Conservation (phyloP, 371 early-diverging fungal species). For the Vairimorpha necatrix region DNA sequence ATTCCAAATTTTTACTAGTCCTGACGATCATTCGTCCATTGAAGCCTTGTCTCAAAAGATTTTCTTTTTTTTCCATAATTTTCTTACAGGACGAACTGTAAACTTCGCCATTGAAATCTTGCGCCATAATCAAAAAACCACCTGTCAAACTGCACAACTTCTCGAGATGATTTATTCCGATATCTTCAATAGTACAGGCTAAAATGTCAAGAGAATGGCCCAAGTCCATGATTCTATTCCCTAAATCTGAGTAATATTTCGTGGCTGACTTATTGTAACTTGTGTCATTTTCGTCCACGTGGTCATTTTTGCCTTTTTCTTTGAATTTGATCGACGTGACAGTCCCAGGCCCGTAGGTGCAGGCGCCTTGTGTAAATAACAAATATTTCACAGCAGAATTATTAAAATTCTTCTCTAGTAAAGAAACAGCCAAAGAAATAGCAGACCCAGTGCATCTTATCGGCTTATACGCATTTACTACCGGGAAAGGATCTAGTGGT, state of each 20-base stretch:
- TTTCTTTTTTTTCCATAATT: conserved; percentile 77
- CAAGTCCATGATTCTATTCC: conserved; percentile 75
- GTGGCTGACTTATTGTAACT: conserved; percentile 79
- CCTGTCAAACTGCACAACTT: conserved; percentile 80
- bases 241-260: conserved; percentile 78
- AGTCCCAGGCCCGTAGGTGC: conserved; percentile 92
- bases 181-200: conserved; percentile 83
- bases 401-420: conserved; percentile 71
- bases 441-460: conserved; percentile 94
- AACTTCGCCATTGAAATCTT: conserved; percentile 66
- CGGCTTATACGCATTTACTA: conserved; percentile 80
- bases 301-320: conserved; percentile 88
- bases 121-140: conserved; percentile 87
- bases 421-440: conserved; percentile 81
- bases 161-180: conserved; percentile 93
- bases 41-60: conserved; percentile 85
- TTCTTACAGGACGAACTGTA: conserved; percentile 58
- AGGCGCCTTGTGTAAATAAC: conserved; percentile 91
- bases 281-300: conserved; percentile 85
- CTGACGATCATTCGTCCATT: conserved; percentile 89
- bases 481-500: conserved; percentile 96
- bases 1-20: conserved; percentile 49
- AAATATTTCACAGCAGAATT: conserved; percentile 82
- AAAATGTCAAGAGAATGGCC: conserved; percentile 81
- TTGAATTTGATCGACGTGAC: conserved; percentile 82